A percentile compares a stretch with the other conserved stretches of the same genome.
phyloP scores from a whole-genome alignment of 106 monocot species.

The Dactylorhiza incarnata region DNA sequence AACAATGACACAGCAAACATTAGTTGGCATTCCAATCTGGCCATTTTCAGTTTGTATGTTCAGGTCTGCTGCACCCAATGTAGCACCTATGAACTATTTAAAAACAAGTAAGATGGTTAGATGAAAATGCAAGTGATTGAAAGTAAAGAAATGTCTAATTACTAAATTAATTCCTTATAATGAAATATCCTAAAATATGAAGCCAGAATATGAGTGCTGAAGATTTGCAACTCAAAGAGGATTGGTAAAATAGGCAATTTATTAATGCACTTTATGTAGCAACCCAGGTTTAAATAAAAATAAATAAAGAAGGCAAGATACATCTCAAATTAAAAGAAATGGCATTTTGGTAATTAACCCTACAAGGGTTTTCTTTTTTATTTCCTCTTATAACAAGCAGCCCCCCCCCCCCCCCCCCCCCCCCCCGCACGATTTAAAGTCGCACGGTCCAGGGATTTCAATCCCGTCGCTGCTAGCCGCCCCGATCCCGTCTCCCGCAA shows the following conservation, averaged over 20 bases:
- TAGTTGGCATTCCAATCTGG: constrained; percentile 60
- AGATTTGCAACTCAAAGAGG: not conserved
- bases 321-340: no score
- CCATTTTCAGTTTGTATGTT: constrained; percentile 80
- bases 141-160: not conserved
- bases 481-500: no score
- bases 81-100: constrained; percentile 80
- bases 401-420: no score
- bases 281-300: no score
- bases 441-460: no score
- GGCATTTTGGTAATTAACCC: no score
- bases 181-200: not conserved
- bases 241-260: not conserved
- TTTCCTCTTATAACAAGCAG: no score
- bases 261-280: not conserved
- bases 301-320: no score
- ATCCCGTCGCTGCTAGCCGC: no score
- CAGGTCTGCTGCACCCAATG: constrained; percentile 53
- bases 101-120: constrained; percentile 1
- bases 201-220: not conserved
- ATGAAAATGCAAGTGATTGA: not conserved
- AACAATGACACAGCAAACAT: constrained; percentile 80
- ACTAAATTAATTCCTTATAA: not conserved
- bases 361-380: no score
- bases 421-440: no score